phyloP scores from a whole-genome alignment of 176 grass and related monocot species.

The Carex scoparia region DNA sequence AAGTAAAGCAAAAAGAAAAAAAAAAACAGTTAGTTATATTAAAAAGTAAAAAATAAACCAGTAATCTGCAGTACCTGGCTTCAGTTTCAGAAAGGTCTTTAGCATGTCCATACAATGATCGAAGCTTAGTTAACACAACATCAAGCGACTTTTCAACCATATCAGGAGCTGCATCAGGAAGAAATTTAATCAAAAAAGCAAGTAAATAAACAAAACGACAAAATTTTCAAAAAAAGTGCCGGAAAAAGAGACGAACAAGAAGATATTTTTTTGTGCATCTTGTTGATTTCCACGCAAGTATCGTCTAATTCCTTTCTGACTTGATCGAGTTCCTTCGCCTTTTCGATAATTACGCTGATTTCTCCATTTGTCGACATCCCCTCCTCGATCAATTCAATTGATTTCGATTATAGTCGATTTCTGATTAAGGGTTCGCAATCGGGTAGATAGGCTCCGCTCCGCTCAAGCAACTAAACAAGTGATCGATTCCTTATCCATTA shows the following conservation, averaged over 20 bases:
- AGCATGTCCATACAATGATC: constrained; percentile 52
- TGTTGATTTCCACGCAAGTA: constrained; percentile 23
- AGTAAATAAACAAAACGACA: constrained; percentile 30
- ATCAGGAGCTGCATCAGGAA: constrained; percentile 59
- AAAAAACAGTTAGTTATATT: background rate
- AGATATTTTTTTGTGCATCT: constrained; percentile 29
- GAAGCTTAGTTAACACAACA: constrained; percentile 46
- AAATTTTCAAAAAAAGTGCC: background rate
- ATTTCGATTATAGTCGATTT: background rate
- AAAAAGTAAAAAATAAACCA: background rate
- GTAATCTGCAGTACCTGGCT: constrained; percentile 46
- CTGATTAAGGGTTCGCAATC: background rate
- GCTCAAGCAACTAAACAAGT: background rate
- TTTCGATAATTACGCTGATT: constrained; percentile 3
- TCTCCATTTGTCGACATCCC: background rate
- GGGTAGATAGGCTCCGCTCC: background rate
- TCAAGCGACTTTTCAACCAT: constrained; percentile 66
- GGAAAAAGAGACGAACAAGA: constrained; percentile 23
- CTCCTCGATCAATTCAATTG: background rate
- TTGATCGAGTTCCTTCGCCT: constrained; percentile 29
- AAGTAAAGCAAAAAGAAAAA: background rate
- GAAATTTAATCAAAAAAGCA: constrained; percentile 24
- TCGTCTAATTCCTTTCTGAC: constrained; percentile 22
- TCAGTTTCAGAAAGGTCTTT: constrained; percentile 83
- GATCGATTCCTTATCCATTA: background rate